Conservation (phyloP, 2,329 filamentous ascomycete species). For the Talaromyces rugulosus region DNA sequence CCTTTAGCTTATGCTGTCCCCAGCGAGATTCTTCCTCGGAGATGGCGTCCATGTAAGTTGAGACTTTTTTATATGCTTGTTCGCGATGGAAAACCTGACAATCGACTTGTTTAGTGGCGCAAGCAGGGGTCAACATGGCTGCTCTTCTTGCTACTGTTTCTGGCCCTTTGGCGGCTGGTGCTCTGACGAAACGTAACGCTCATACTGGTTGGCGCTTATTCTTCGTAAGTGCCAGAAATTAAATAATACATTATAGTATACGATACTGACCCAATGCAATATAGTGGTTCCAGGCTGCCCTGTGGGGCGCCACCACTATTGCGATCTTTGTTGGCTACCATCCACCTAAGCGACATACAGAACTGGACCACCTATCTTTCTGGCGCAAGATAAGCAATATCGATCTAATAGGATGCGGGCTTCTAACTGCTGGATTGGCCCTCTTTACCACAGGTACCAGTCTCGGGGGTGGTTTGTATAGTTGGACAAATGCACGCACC, state of each 20-base stretch:
- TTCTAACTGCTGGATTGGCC: neutral
- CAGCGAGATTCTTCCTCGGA: conserved; percentile 3
- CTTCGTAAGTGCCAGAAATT: neutral
- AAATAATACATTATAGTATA: neutral
- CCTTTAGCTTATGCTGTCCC: neutral
- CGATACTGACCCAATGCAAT: neutral
- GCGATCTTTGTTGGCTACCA: conserved; percentile 2
- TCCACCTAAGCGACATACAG: conserved; percentile 3
- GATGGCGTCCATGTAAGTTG: conserved; percentile 5
- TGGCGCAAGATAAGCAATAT: neutral
- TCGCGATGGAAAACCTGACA: neutral
- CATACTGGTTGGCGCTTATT: conserved; percentile 2
- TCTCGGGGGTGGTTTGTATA: neutral
- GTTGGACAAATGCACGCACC: neutral
- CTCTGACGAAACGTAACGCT: neutral
- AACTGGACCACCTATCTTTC: conserved; percentile 2
- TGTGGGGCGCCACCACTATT: conserved; percentile 1
- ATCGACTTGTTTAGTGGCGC: conserved; percentile 4
- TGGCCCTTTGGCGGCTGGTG: neutral
- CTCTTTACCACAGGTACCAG: neutral
- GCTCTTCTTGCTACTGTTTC: neutral
- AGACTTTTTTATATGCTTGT: neutral
- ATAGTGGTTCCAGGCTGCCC: conserved; percentile 5
- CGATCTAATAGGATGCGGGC: neutral
- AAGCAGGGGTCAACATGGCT: conserved; percentile 5